Base-by-base conservation (phyloP, 169 alveolate genomes). In the Neospora caninum region DNA sequence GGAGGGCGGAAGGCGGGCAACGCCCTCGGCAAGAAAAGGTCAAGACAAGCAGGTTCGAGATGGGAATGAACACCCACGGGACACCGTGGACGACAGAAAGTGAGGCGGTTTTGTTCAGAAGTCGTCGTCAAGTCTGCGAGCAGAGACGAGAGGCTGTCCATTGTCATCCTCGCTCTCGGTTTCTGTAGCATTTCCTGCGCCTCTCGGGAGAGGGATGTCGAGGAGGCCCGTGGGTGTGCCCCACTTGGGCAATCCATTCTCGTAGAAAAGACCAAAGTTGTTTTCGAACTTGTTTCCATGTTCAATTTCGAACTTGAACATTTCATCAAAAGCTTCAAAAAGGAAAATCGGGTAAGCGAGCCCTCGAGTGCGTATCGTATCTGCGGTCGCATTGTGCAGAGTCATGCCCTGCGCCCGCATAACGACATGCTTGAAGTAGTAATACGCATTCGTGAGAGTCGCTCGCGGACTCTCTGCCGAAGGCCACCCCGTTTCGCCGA, bases 401-500 rank as follows among this genome's bases (percentile, higher is more conserved):
- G 86, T 27, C 93, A 58, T 41, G 27, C 94, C 94, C 45, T n/a
- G 43, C 43, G 94, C 89, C 16, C 94, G 39, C 91, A 39, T 73
- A 2, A 91, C 86, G 36, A 39, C 82, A n/a, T 91, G 84, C 29
- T 80, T 78, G 0, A 31, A 27, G 54, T 78, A 91, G 36, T 18
- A 78, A 67, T 16, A 73, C 42, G 94, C 89, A 80, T 91, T 91
- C 84, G 80, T 34, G 18, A 54, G 88, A 49, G 91, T 91, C 16
- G 94, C 94, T 25, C 86, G 53, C 43, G 91, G 64, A 18, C 45
- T 45, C 38, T 73, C 91, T 36, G 86, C 80, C 31, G 91, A 25
- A 7, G 94, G 94, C 94, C 94, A 91, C 22, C 94, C 94, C n/a
- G 94, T 91, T 38, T 91, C 94, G n/a, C 94, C 94, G 7, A 91